Base-by-base conservation (phyloP, 2,329 filamentous ascomycete species). In the Myriangium duriaei region DNA sequence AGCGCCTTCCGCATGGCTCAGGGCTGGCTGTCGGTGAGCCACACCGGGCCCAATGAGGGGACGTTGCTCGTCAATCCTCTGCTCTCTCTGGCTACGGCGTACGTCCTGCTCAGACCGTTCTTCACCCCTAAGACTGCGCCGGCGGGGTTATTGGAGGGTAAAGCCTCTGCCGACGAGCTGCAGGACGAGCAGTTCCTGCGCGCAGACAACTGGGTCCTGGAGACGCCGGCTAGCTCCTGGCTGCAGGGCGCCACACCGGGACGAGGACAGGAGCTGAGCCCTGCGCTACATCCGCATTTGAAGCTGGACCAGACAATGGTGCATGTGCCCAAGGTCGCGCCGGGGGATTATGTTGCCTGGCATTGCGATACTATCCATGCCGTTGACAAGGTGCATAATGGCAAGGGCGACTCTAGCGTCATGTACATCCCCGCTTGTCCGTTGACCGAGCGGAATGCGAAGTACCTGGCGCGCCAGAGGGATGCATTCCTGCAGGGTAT, bases 351-450 rank as follows among this genome's bases (percentile, higher is more conserved):
- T 49, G 77, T 92, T 2, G 65, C 74, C 48, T 71, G 84, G 84
- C 84, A 92, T 55, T 88, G 82, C 55, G 51, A 53, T 34, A 58
- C 67, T 10, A 80, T 92, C 34, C 87, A 94, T 54, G 74, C 84
- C 0, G 87, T 95, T 0, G 87, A 95, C 60, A 78, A 74, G 47
- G 66, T 77, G 1, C 87, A 95, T 54, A 59, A 58, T 1, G 88
- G 87, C 1, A 66, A 61, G 2, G 58, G 64, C 0, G 87, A 95
- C 56, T 85, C 81, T 0, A 86, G 79, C 48, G 87, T 94, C 0
- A 52, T 95, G 42, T 95, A 95, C 51, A 93, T 95, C 39, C 86
- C 87, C 0, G 78, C 83, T 0, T 91, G 82, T 39, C 86, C 87
- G 0, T 68, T 85, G 18, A 93, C 85, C 1, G 72, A 79, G 37